phyloP scores from a whole-genome alignment of 208 protist genomes.

The Lotmaria passim region DNA sequence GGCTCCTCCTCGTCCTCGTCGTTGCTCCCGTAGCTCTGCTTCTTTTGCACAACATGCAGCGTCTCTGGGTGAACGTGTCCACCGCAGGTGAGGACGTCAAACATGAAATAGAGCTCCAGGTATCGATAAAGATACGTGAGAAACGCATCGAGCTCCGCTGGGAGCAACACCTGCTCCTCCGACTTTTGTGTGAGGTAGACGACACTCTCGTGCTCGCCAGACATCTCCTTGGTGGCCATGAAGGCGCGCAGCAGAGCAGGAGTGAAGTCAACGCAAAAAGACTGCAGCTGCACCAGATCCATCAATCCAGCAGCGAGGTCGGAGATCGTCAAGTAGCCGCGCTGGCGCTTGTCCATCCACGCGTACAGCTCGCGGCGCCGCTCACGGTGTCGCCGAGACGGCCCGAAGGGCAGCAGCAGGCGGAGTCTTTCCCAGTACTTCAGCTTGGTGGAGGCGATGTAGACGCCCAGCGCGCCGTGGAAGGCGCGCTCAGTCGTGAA shows the following conservation, averaged over 20 bases:
- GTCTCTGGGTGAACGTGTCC: constrained; percentile 34
- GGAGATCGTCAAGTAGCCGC: constrained; percentile 44
- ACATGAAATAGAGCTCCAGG: constrained; percentile 85
- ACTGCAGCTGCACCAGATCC: constrained; percentile 50
- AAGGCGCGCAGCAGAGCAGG: constrained; percentile 57
- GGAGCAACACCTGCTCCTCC: constrained; percentile 57
- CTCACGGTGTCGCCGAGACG: constrained; percentile 47
- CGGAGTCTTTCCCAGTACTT: constrained; percentile 64
- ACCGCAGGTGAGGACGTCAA: constrained; percentile 67
- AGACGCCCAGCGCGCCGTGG: constrained; percentile 22
- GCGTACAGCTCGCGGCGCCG: constrained; percentile 48
- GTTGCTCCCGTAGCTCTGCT: constrained; percentile 21
- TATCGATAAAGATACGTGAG: constrained; percentile 74
- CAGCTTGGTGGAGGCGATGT: constrained; percentile 16
- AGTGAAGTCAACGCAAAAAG: constrained; percentile 54
- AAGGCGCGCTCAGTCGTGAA: constrained; percentile 22
- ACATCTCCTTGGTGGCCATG: constrained; percentile 54
- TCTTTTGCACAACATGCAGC: constrained; percentile 35
- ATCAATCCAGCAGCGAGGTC: constrained; percentile 49
- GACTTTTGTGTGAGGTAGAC: constrained; percentile 54
- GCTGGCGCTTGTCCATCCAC: constrained; percentile 42
- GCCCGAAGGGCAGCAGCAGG: constrained; percentile 46
- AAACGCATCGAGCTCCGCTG: constrained; percentile 55
- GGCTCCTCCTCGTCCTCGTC: neutral
- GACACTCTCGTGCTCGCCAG: constrained; percentile 21